Percentiles rank a stretch among this genome's conserved stretches.
Conservation (phyloP, 108 stramenopile species). For the Pelagomonas calceolata region DNA sequence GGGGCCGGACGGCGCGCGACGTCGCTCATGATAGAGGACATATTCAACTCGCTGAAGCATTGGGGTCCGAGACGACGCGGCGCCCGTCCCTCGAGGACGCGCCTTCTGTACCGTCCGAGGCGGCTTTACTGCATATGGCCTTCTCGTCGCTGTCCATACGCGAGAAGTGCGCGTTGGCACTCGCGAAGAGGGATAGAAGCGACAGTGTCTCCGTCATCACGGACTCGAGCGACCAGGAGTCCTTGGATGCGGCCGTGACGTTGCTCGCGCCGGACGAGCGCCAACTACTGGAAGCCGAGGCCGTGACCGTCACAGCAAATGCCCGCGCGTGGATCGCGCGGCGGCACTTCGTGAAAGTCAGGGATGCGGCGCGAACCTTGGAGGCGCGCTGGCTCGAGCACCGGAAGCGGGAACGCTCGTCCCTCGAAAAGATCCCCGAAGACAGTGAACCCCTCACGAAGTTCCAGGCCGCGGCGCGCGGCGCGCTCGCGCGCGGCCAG, state of each 20-base stretch:
- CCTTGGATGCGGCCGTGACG: slow-evolving; percentile 25
- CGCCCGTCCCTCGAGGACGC: background rate
- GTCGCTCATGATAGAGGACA: background rate
- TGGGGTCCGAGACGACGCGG: background rate
- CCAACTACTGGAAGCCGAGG: slow-evolving; percentile 29
- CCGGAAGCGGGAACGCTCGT: background rate
- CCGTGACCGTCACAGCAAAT: slow-evolving; percentile 34
- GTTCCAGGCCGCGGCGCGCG: slow-evolving; percentile 9
- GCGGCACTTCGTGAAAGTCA: slow-evolving; percentile 32
- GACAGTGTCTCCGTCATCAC: slow-evolving; percentile 11
- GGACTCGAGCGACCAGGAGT: slow-evolving; percentile 19
- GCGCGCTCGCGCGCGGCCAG: slow-evolving; percentile 8
- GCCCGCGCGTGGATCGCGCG: slow-evolving; percentile 33
- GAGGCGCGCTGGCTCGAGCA: slow-evolving; percentile 30
- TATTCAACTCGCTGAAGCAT: slow-evolving; percentile 4
- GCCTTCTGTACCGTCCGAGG: background rate
- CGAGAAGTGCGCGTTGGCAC: slow-evolving; percentile 36
- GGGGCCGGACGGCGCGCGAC: slow-evolving; percentile 10
- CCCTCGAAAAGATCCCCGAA: background rate
- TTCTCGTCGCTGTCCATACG: slow-evolving; percentile 26
- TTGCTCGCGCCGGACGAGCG: slow-evolving; percentile 36
- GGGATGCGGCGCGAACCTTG: slow-evolving; percentile 36
- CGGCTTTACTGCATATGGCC: slow-evolving; percentile 22
- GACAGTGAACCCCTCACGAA: background rate
- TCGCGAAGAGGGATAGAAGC: background rate